These are phyloP conservation scores for Pseudopyricularia cyperi DNA, from an alignment of 2,329 filamentous ascomycete species.

Conservation along the genomic window DNA sequence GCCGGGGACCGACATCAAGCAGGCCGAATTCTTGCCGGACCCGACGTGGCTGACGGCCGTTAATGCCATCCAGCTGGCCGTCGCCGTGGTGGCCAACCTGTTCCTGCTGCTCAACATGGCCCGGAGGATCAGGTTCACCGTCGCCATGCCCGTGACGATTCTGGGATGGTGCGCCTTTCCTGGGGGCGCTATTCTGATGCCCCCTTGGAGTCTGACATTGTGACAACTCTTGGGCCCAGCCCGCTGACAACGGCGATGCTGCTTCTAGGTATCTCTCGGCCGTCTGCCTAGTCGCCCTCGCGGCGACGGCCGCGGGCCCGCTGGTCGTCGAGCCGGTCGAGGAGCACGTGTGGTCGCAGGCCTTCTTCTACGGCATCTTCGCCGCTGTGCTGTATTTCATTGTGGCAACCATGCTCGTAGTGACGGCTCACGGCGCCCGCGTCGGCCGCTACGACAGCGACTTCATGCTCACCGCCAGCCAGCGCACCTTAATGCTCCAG, in stretches of 20 bases:
- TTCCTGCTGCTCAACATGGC: conserved; percentile 85
- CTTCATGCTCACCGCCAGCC: conserved; percentile 65
- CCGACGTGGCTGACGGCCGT: conserved; percentile 62
- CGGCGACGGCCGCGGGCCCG: conserved; percentile 50
- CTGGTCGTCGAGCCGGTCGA: conserved; percentile 23
- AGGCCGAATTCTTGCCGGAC: conserved; percentile 45
- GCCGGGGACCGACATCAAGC: conserved; percentile 30
- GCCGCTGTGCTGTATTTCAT: conserved; percentile 70
- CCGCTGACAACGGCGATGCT: no score
- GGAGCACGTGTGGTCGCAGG: conserved; percentile 59
- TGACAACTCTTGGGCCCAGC: no score
- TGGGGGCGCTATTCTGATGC: neutral
- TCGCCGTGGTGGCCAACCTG: conserved; percentile 67
- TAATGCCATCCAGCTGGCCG: conserved; percentile 64
- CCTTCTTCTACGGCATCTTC: conserved; percentile 77
- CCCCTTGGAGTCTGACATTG: neutral
- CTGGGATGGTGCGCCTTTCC: conserved; percentile 49
- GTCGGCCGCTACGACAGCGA: conserved; percentile 59
- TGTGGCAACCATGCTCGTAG: conserved; percentile 60
- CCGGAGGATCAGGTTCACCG: conserved; percentile 60
- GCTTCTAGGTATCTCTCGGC: conserved; percentile 46
- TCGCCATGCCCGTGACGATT: conserved; percentile 76
- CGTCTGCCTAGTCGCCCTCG: conserved; percentile 53
- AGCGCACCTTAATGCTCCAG: conserved; percentile 81
- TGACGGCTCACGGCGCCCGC: conserved; percentile 70